Base-by-base conservation (phyloP, 1,139 yeast species). In the Kluyveromyces sp. region DNA sequence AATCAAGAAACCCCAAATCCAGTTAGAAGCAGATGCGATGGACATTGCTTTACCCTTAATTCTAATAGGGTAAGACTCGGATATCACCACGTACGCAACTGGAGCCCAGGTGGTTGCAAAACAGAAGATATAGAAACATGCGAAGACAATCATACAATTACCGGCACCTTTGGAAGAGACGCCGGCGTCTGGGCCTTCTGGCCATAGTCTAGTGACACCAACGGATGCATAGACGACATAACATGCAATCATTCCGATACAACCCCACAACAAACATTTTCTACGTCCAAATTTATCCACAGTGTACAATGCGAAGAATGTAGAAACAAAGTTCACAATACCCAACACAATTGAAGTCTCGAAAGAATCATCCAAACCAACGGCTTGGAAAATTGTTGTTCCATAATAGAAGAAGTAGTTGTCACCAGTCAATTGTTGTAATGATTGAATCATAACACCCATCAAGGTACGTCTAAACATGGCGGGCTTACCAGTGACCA, bases 91-190 rank as follows among this genome's bases (percentile, higher is more conserved):
- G 70, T 72, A 85, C 43, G 79, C 80, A 59, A 80, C 76, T 57
- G 92, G 88, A 51, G 87, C 94, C 92, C 94, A 84, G 19, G 92
- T 78, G 43, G 82, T 71, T 42, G 94, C 94, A 63, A 84, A 84
- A 70, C 75, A 79, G 74, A 81, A 80, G 53, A 85, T 81, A 73
- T 74, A 85, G 61, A 83, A 68, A 69, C 89, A 81, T 36, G 89
- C 77, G 55, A 84, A 73, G 66, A 81, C 80, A 65, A 85, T 83
- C 92, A 78, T 76, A 48, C 82, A 85, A 63, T 79, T 69, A 64
- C 92, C 92, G 43, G 83, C 78, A 48, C 81, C 69, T 51, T 66
- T 67, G 46, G 63, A 52, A 19, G 63, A 49, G 13, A 39, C 37
- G 33, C 48, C 49, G 39, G 51, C 45, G 28, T 55, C 66, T 39